phyloP scores from a whole-genome alignment of 2,329 filamentous ascomycete genomes.

The Pseudogymnoascus sp. region DNA sequence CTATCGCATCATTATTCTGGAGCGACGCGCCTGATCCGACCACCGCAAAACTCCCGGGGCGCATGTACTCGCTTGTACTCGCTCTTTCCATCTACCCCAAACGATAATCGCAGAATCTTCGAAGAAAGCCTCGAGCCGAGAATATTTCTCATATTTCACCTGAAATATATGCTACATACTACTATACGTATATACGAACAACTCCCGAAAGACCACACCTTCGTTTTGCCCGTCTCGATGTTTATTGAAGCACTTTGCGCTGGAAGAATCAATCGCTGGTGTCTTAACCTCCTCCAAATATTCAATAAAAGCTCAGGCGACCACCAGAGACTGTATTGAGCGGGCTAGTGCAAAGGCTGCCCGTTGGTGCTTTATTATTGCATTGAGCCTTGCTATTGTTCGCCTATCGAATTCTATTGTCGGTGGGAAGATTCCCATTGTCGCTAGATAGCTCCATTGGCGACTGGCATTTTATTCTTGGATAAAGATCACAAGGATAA shows the following conservation, averaged over 20 bases:
- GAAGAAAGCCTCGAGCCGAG: not conserved
- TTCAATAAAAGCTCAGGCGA: not conserved
- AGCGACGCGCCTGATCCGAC: not conserved
- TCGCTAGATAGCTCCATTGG: not conserved
- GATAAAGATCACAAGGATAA: not conserved
- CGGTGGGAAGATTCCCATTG: not conserved
- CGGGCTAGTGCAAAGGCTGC: not conserved
- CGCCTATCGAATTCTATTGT: not conserved
- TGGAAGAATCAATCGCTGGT: not conserved
- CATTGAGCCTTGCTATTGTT: not conserved
- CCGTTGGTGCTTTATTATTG: not conserved
- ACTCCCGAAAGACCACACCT: not conserved
- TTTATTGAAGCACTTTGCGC: slow-evolving; percentile 4
- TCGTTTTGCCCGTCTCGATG: slow-evolving; percentile 3
- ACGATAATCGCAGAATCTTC: slow-evolving; percentile 7
- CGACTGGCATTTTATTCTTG: not conserved
- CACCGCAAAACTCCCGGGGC: not conserved
- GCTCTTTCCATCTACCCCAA: not conserved
- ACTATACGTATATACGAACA: not conserved
- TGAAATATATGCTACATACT: not conserved
- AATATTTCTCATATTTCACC: not conserved
- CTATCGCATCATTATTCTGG: not conserved
- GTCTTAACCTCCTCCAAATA: not conserved
- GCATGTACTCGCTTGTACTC: not conserved
- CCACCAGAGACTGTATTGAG: not conserved